Conservation (phyloP, 2,329 filamentous ascomycete species). For the Talaromyces marneffei region DNA sequence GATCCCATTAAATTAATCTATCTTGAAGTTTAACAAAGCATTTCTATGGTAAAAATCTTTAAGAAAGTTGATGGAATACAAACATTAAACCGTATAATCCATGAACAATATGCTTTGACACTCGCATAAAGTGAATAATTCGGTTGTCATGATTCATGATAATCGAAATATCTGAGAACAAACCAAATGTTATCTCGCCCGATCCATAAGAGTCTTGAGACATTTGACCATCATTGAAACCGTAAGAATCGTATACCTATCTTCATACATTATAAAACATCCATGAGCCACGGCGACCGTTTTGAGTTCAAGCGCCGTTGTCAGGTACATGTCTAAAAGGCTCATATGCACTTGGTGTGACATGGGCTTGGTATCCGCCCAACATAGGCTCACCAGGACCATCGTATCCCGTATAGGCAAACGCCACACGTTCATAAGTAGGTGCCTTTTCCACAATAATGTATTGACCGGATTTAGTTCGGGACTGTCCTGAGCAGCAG, state of each 20-base stretch:
- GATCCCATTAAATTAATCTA: not conserved
- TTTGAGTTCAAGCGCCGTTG: not conserved
- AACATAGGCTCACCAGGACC: not conserved
- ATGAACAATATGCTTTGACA: not conserved
- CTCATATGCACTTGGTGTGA: not conserved
- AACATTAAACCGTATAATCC: not conserved
- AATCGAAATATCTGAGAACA: not conserved
- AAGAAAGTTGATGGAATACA: not conserved
- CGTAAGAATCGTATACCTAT: not conserved
- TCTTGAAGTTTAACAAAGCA: not conserved
- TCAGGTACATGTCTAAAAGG: not conserved
- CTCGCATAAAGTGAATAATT: not conserved
- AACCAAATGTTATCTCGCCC: not conserved
- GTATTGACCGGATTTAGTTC: constrained; percentile 31
- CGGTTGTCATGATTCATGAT: not conserved
- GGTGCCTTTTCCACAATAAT: constrained; percentile 53
- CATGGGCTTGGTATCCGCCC: constrained; percentile 17
- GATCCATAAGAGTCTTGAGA: not conserved
- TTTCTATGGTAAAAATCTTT: not conserved
- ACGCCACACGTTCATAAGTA: constrained; percentile 52
- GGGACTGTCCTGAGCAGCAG: constrained; percentile 71
- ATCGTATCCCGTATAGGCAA: constrained; percentile 20
- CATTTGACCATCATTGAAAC: not conserved
- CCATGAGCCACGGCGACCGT: not conserved
- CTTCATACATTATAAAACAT: not conserved